Conservation (phyloP, 805 yeast genomes). For the Pichia ethanolica region DNA sequence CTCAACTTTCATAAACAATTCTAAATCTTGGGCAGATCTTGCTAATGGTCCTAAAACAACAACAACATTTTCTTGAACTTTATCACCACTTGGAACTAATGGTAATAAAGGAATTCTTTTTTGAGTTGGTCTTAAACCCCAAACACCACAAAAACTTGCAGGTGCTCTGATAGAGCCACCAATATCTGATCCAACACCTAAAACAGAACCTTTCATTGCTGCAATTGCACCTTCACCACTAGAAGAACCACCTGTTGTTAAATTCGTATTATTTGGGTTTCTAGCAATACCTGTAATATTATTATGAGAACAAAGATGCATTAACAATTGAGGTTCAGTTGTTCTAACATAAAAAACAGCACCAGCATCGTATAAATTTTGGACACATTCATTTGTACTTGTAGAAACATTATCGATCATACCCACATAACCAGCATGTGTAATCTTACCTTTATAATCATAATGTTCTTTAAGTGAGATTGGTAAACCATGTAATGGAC, state of each 20-base stretch:
- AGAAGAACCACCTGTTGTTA: conserved; percentile 47
- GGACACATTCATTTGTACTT: conserved; percentile 34
- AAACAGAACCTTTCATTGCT: conserved; percentile 38
- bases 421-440: conserved; percentile 43
- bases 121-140: conserved; percentile 43
- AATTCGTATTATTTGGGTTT: conserved; percentile 41
- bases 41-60: conserved; percentile 43
- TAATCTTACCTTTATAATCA: conserved; percentile 41
- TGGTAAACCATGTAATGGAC: conserved; percentile 60
- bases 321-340: conserved; percentile 47
- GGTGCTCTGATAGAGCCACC: conserved; percentile 51
- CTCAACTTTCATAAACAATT: conserved; percentile 38
- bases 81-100: conserved; percentile 30
- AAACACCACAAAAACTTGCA: conserved; percentile 45
- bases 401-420: conserved; percentile 33
- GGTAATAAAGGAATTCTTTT: conserved; percentile 39
- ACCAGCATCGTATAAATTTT: conserved; percentile 41
- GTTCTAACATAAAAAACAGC: conserved; percentile 52
- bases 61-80: conserved; percentile 42
- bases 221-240: conserved; percentile 49
- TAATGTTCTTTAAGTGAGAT: conserved; percentile 55
- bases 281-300: conserved; percentile 44
- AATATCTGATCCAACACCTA: conserved; percentile 33
- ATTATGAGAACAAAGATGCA: conserved; percentile 50
- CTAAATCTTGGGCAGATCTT: conserved; percentile 41